Percentiles rank a stretch among this genome's conserved stretches.
Evolutionary conservation across 2,329 filamentous ascomycete genomes (phyloP).

Genomic region (Exophiala xenobiotica): DNA sequence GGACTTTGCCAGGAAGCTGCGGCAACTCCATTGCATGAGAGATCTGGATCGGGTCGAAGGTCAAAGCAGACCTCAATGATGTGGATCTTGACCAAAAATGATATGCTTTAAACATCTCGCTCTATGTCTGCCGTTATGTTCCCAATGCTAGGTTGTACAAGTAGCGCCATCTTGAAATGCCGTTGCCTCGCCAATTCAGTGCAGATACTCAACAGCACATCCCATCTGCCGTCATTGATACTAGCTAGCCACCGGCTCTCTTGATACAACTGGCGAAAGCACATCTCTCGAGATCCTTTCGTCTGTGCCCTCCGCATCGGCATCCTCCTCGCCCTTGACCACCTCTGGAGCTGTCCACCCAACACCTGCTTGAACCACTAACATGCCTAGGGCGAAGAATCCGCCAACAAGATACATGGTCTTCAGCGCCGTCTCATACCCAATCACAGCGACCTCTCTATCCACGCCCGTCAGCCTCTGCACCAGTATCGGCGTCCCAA

Average conservation of each 20-base stretch:
- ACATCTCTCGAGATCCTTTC: neutral
- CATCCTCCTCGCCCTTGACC: slow-evolving; percentile 31
- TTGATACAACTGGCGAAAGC: slow-evolving; percentile 10
- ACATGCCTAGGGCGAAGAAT: slow-evolving; percentile 49
- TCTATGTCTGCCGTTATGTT: no score
- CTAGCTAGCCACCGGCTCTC: slow-evolving; percentile 5
- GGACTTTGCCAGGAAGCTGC: no score
- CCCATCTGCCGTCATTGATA: neutral
- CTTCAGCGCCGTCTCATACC: slow-evolving; percentile 56
- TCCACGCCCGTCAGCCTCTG: slow-evolving; percentile 50
- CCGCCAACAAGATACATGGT: slow-evolving; percentile 54
- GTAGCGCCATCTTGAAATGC: no score
- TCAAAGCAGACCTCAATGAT: no score
- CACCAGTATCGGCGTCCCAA: slow-evolving; percentile 61
- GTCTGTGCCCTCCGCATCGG: neutral
- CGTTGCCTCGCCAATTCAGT: no score
- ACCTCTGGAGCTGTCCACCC: slow-evolving; percentile 51
- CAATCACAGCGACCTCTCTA: slow-evolving; percentile 50
- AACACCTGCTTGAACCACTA: slow-evolving; percentile 57
- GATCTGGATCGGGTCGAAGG: no score
- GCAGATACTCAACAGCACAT: neutral
- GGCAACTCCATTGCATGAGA: no score
- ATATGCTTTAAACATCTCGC: no score
- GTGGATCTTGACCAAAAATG: no score
- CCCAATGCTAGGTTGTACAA: no score